Evolutionary conservation across 306 rosid species (phyloP), one percentile per base, ranked within the genome.

Genomic region (Begonia loranthoides): DNA sequence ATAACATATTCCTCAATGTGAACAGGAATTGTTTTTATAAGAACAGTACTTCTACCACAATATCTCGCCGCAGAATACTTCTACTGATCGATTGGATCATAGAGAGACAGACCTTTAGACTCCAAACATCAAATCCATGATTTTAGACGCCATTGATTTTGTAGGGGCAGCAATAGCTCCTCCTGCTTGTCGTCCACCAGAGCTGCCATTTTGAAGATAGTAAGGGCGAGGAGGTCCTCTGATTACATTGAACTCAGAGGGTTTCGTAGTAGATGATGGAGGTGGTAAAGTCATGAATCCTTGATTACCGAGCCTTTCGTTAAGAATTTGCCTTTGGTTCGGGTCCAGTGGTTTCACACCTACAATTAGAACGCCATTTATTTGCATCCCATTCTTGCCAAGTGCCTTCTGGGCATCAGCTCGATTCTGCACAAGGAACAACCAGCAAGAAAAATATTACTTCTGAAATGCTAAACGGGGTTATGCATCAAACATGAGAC

Each of bases 291-390:
- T 73, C 86, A 76, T 75, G 70, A 92, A 92, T 14, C 88, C 96
- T 56, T 77, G 93, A 57, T 73, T 70, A 73, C 55, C 69, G 41
- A 73, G 62, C 67, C 81, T 78, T 58, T 86, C 96, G 17, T 67
- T 70, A 60, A 92, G 74, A 58, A 78, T 73, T 60, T 80, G 94
- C 36, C 88, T 80, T 60, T 92, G 96, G 84, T 86, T 74, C 53
- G 94, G 99, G 66, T 92, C 99, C 79, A 86, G 51, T 39, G 87
- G 82, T 70, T 92, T 92, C 74, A 86, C 99, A 4, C 99, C 99
- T 53, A 92, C 71, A 50, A 92, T 76, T 57, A 92, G 74, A 48
- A 83, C 84, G 60, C 99, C 94, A 43, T 83, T 92, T 22, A 92
- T 78, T 71, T 86, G 96, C 75, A 75, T 74, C 50, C 96, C 96